Evolutionary conservation across 352 stramenopile genomes (phyloP), one percentile per base, ranked within the genome.

Genomic region (Globisporangium emineosum): DNA sequence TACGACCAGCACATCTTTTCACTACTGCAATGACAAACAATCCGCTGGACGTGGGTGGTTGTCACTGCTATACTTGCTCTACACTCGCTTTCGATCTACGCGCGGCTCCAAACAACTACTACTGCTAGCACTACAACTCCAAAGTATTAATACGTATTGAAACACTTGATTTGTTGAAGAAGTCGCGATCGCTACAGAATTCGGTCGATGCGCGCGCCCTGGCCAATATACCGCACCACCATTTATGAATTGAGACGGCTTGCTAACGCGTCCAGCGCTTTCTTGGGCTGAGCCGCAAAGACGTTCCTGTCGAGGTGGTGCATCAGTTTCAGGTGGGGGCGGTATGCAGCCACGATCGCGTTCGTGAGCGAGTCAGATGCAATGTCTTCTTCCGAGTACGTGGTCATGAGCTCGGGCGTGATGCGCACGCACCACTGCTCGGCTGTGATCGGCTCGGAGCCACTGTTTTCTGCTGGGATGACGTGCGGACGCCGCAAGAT

Each of bases 261-360:
- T 25, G 23, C 8, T 1, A 51, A n/a, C 5, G 43, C 21, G 10
- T 51, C 43, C 8, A 51, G 19, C n/a, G 43, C 43, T 25, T 51
- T 51, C 43, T 51, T 51, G n/a, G 57, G 47, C 10, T 57, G 30
- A 2, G 29, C 23, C 1, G 12, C 7, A 5, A 83, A 55, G 49
- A 78, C 57, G 5, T 73, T 70, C 8, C 79, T 69, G 51, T 75
- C 81, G 17, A 45, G 9, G 57, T 40, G n/a, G 57, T 55, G 29
- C 29, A 53, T 53, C 40, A 17, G 43, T 12, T 29, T 25, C 27
- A 62, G 37, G 57, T 62, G 57, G 2, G 65, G 68, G 27, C 78
- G 69, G 47, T 85, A 88, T 17, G 76, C 74, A 7, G 65, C 72
- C 1, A 88, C 68, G 30, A 88, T 70, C 3, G 81, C 53, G 23